Conservation (phyloP, 176 grass and related monocot genomes). For the Dactylis glomerata region DNA sequence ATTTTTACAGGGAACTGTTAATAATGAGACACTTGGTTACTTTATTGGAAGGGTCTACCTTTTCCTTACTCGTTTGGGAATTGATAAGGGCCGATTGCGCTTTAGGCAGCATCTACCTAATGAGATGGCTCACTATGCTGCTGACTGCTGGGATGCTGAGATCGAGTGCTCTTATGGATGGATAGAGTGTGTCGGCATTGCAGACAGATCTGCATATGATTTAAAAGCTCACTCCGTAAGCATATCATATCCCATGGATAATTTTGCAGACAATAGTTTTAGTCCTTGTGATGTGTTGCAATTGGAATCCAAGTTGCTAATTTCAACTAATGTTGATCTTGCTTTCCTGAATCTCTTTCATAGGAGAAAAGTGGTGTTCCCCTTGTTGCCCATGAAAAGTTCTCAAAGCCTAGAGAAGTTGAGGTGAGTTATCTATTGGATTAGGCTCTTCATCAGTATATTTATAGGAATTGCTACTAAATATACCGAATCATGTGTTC, state of each 20-base stretch:
- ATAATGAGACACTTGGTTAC: slow-evolving; percentile 88
- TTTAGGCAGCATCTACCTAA: slow-evolving; percentile 86
- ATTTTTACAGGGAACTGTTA: slow-evolving; percentile 60
- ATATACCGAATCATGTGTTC: neutral
- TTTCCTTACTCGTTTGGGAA: slow-evolving; percentile 70
- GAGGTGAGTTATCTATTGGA: slow-evolving; percentile 47
- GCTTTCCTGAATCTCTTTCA: slow-evolving; percentile 17
- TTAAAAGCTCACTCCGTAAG: slow-evolving; percentile 71
- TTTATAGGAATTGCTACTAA: neutral
- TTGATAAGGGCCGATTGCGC: slow-evolving; percentile 56
- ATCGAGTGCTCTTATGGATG: slow-evolving; percentile 82
- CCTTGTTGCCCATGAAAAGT: slow-evolving; percentile 73
- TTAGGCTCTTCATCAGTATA: slow-evolving; percentile 1
- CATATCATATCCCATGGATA: neutral
- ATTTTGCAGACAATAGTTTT: neutral
- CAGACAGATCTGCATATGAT: slow-evolving; percentile 88
- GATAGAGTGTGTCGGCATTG: slow-evolving; percentile 87
- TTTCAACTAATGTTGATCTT: neutral
- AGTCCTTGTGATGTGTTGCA: neutral
- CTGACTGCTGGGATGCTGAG: slow-evolving; percentile 89
- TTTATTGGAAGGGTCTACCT: slow-evolving; percentile 86
- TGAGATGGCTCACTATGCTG: slow-evolving; percentile 91
- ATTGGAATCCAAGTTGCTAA: neutral
- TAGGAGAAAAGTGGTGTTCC: slow-evolving; percentile 76
- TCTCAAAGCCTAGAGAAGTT: slow-evolving; percentile 68